Conservation (phyloP, 2,329 filamentous ascomycete genomes). For the Pseudocercospora ulei region DNA sequence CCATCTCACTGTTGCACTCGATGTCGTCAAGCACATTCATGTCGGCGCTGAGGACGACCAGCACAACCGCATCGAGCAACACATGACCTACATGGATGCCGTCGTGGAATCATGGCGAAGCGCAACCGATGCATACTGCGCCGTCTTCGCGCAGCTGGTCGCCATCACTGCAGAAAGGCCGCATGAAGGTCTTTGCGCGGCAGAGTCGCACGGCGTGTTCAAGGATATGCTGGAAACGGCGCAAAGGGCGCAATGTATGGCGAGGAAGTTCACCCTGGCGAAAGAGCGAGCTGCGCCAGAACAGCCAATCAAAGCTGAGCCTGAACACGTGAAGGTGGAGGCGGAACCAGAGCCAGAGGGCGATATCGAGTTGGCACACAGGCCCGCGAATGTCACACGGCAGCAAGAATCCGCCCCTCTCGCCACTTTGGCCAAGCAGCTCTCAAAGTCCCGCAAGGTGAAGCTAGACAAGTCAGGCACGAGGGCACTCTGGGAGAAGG, state of each 20-base stretch:
- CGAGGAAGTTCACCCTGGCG: slow-evolving; percentile 14
- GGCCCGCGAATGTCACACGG: background rate
- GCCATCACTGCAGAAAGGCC: slow-evolving; percentile 26
- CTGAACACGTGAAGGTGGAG: slow-evolving; percentile 2
- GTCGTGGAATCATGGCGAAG: slow-evolving; percentile 28
- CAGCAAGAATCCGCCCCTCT: background rate
- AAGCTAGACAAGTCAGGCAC: slow-evolving; percentile 12
- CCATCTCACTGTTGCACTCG: slow-evolving; percentile 24
- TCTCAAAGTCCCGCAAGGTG: background rate
- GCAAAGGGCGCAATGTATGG: slow-evolving; percentile 20
- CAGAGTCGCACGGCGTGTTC: slow-evolving; percentile 23
- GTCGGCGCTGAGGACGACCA: slow-evolving; percentile 23
- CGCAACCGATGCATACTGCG: slow-evolving; percentile 26
- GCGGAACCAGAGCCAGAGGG: background rate
- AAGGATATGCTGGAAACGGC: slow-evolving; percentile 23
- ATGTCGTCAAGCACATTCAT: slow-evolving; percentile 28
- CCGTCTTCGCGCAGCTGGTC: slow-evolving; percentile 27
- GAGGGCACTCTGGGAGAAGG: slow-evolving; percentile 10
- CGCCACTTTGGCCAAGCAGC: background rate
- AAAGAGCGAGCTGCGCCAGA: slow-evolving; percentile 5
- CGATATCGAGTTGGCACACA: slow-evolving; percentile 4
- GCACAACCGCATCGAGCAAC: slow-evolving; percentile 19
- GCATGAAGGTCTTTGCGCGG: slow-evolving; percentile 21
- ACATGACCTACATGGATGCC: slow-evolving; percentile 26
- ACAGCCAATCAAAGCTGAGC: too few species aligned